These are phyloP conservation scores for Zangia roseola DNA, from an alignment of 768 basidiomycete species.

Conservation along the genomic window DNA sequence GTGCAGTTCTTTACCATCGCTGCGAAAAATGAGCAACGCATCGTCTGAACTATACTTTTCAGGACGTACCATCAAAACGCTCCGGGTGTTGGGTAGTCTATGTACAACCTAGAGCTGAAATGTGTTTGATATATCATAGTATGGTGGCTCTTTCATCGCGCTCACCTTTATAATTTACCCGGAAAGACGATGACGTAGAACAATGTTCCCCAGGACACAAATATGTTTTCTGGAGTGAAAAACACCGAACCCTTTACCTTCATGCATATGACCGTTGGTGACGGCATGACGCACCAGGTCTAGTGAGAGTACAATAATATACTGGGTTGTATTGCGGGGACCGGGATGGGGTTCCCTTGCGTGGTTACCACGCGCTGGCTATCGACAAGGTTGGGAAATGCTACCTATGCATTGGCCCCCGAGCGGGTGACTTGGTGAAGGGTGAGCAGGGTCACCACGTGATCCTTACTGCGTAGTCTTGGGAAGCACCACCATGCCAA, in stretches of 20 bases:
- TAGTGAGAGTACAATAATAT: not conserved
- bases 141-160: not conserved
- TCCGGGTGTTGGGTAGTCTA: not conserved
- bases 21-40: not conserved
- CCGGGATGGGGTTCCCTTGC: not conserved
- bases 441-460: slow-evolving; percentile 2
- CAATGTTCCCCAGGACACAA: slow-evolving; percentile 34
- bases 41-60: not conserved
- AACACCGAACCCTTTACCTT: not conserved
- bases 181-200: not conserved
- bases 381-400: not conserved
- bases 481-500: no score
- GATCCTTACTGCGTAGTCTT: not conserved
- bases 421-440: slow-evolving; percentile 5
- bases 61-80: slow-evolving; percentile 3
- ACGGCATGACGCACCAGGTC: not conserved
- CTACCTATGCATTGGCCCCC: not conserved
- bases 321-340: not conserved
- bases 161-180: slow-evolving; percentile 4
- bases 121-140: not conserved
- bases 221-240: not conserved
- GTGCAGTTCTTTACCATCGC: slow-evolving; percentile 16
- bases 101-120: not conserved
- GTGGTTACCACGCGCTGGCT: not conserved
- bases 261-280: not conserved